These are phyloP conservation scores for Prunus salicina DNA, from an alignment of 306 rosid species.

Conservation along the genomic window DNA sequence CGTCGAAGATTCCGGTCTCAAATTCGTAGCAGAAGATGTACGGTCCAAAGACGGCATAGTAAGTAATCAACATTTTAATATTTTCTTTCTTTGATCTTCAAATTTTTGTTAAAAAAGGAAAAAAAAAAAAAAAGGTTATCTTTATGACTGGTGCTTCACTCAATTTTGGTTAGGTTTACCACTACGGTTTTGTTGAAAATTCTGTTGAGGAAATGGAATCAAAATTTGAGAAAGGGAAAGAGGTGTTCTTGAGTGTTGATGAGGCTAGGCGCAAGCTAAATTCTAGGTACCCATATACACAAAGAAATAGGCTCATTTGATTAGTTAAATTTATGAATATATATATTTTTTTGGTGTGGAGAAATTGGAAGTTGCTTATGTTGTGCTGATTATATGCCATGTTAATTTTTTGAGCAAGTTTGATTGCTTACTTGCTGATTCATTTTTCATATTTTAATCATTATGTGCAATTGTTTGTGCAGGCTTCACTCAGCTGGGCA, in stretches of 20 bases:
- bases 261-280: conserved; percentile 64
- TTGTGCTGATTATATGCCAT: background rate
- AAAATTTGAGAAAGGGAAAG: conserved; percentile 36
- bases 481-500: conserved; percentile 83
- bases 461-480: conserved; percentile 1
- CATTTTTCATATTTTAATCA: background rate
- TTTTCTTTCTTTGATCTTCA: background rate
- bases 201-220: conserved; percentile 33
- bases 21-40: conserved; percentile 57
- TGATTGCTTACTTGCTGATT: background rate
- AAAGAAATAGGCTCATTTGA: background rate
- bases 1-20: conserved; percentile 31
- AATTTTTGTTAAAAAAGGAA: background rate
- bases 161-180: conserved; percentile 48
- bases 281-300: conserved; percentile 38
- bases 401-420: background rate
- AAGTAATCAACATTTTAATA: conserved; percentile 7
- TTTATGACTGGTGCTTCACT: background rate
- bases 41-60: conserved; percentile 69
- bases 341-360: background rate
- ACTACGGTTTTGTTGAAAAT: conserved; percentile 54
- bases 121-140: background rate
- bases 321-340: background rate
- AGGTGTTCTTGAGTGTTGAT: conserved; percentile 57
- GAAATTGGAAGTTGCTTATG: background rate